phyloP scores from a whole-genome alignment of 1,284 basidiomycete species.

The Ceratobasidium sp. region DNA sequence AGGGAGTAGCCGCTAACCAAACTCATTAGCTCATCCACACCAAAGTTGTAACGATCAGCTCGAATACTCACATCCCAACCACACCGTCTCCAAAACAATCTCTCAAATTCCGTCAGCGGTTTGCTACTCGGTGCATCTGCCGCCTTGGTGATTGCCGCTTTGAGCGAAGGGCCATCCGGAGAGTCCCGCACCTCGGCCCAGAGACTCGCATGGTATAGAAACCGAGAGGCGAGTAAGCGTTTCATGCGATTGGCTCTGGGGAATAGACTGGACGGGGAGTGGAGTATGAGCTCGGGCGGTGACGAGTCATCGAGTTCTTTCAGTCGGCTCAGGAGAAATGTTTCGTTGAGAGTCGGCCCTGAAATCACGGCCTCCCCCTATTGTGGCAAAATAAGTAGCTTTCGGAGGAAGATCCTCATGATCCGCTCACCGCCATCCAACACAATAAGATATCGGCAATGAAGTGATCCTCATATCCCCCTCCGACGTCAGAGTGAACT shows the following conservation, averaged over 20 bases:
- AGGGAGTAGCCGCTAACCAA: constrained; percentile 4
- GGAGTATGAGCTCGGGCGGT: constrained; percentile 7
- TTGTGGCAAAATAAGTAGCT: not conserved
- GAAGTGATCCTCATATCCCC: constrained; percentile 44
- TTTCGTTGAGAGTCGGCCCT: constrained; percentile 17
- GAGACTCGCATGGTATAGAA: constrained; percentile 15
- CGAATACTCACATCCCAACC: constrained; percentile 33
- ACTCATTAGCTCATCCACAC: no score
- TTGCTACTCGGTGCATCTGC: constrained; percentile 2
- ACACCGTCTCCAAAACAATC: constrained; percentile 2
- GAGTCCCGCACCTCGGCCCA: constrained; percentile 10
- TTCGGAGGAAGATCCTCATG: not conserved
- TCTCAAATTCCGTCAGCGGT: not conserved
- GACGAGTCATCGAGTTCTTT: constrained; percentile 2
- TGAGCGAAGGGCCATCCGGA: constrained; percentile 1
- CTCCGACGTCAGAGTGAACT: constrained; percentile 48
- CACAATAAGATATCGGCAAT: constrained; percentile 45
- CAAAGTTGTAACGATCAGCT: no score
- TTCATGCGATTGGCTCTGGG: constrained; percentile 25
- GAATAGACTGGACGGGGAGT: constrained; percentile 2
- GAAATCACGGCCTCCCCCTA: constrained; percentile 33
- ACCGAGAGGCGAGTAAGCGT: not conserved
- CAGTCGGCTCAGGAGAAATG: constrained; percentile 4
- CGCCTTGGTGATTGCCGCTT: not conserved
- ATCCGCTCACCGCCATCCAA: constrained; percentile 46